Evolutionary conservation across 257 asterid species (phyloP), one percentile per base, ranked within the genome.

Genomic region (Ilex aquifolium): DNA sequence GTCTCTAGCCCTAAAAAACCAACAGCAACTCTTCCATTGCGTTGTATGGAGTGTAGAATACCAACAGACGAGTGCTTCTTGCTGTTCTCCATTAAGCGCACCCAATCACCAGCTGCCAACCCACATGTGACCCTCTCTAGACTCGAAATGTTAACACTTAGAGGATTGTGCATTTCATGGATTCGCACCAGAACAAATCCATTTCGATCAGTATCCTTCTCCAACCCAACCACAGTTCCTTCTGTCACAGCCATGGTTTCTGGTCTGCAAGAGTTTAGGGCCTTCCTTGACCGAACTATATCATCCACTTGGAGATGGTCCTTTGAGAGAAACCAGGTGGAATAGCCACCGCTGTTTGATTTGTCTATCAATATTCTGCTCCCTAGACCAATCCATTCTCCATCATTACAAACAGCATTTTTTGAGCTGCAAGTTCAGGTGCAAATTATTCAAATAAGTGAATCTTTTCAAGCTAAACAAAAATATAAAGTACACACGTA

Each of bases 61-160:
- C 93, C 93, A 32, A 82, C 69, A 32, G 78, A 65, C 2, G 87
- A 77, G 71, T 82, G 87, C 39, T 76, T 48, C 39, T 36, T 56
- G 36, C 40, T 72, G 62, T 64, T 83, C 65, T 69, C 62, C 29
- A 68, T 66, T 55, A 85, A 65, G 6, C 54, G 74, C 30, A 85
- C 89, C 89, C 87, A 85, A 76, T 85, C 85, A 39, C 93, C 93
- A 6, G 82, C 61, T 31, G 87, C 73, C 56, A 85, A 76, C 61
- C 89, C 85, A 49, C 51, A 78, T 59, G 85, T 76, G 56, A 82
- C 85, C 62, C 87, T 76, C 70, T 80, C 83, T 56, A 85, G 62
- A 13, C 84, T 62, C 57, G 76, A 65, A 64, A 65, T 61, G 12
- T 76, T 79, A 69, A 85, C 59, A 70, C 76, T 75, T 32, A 74